phyloP scores from a whole-genome alignment of 306 rosid species.

The Malus asiatica region DNA sequence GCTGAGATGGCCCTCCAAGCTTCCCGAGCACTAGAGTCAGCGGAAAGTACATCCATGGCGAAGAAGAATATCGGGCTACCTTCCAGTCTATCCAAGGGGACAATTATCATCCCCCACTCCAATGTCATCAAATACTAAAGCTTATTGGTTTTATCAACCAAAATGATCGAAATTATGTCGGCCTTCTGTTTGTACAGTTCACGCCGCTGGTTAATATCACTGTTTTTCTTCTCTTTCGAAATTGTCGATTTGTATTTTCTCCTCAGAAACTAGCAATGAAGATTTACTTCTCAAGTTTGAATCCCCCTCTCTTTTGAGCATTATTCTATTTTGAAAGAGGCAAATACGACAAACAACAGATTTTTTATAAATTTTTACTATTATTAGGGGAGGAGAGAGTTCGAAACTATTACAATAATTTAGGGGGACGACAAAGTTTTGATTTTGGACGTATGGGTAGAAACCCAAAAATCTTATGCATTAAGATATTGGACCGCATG shows the following conservation, averaged over 20 bases:
- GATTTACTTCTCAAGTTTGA: no score
- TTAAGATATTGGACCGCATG: no score
- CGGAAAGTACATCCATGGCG: constrained; percentile 38
- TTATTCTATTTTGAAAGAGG: no score
- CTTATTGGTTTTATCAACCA: not conserved
- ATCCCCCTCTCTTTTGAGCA: no score
- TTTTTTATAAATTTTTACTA: no score
- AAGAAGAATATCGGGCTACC: constrained; percentile 29
- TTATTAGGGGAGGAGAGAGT: no score
- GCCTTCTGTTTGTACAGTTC: not conserved
- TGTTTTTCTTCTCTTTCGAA: not conserved
- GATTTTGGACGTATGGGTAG: no score
- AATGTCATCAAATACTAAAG: constrained; percentile 20
- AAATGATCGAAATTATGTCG: not conserved
- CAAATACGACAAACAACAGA: no score
- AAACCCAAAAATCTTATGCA: no score
- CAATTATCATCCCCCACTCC: constrained; percentile 58
- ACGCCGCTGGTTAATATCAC: not conserved
- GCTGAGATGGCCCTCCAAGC: constrained; percentile 98
- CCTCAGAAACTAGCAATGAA: no score
- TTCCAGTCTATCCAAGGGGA: constrained; percentile 46
- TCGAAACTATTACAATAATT: no score
- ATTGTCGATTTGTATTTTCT: not conserved
- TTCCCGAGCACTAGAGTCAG: constrained; percentile 68
- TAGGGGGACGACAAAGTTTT: no score